Evolutionary conservation across 345 rosid genomes (phyloP).

Genomic region (Carallia pectinifolia): DNA sequence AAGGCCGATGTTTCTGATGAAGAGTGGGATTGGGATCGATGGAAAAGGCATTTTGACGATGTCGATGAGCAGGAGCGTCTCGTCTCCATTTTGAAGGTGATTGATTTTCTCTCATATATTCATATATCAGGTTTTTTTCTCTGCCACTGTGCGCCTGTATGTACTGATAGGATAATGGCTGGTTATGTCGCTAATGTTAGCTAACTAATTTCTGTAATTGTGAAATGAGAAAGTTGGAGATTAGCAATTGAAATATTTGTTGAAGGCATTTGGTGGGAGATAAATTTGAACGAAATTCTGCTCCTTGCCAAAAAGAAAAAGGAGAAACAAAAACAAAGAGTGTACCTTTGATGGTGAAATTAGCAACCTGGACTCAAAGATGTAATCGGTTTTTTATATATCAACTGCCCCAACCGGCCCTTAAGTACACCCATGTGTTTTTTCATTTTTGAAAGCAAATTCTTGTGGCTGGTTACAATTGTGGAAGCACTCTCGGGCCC

Average conservation of each 20-base stretch:
- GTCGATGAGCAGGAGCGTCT: slow-evolving; percentile 84
- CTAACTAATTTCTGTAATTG: neutral
- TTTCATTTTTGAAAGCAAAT: too few species aligned
- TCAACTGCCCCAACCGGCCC: too few species aligned
- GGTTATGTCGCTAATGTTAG: too few species aligned
- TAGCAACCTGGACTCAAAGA: neutral
- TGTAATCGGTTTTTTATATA: neutral
- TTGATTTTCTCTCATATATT: neutral
- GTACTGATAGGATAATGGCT: too few species aligned
- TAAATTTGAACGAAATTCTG: neutral
- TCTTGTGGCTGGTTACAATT: too few species aligned
- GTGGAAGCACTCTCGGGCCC: too few species aligned
- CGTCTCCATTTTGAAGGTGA: slow-evolving; percentile 68
- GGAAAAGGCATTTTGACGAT: slow-evolving; percentile 79
- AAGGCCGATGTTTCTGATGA: slow-evolving; percentile 17
- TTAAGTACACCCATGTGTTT: too few species aligned
- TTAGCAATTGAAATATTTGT: neutral
- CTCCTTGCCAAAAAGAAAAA: neutral
- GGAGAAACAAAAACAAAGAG: neutral
- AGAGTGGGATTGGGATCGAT: slow-evolving; percentile 88
- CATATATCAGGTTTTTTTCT: neutral
- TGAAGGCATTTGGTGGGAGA: neutral
- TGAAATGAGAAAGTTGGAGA: too few species aligned
- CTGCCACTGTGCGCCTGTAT: too few species aligned
- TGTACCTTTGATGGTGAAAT: neutral